phyloP scores from a whole-genome alignment of 257 asterid genomes.

The Ilex asprella region DNA sequence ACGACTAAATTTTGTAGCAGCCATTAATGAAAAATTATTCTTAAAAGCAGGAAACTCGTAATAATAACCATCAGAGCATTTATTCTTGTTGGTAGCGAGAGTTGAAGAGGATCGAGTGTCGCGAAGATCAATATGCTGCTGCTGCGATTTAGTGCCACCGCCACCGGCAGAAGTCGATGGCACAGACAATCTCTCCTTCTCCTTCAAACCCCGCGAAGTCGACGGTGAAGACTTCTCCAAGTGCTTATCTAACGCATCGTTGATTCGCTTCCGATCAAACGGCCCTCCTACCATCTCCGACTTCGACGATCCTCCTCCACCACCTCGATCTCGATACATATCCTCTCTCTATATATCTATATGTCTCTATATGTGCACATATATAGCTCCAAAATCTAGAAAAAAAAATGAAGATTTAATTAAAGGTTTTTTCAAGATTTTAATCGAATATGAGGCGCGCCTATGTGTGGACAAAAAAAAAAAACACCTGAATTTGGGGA shows the following conservation, averaged over 20 bases:
- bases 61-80: conserved; percentile 31
- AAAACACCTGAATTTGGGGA: too few species aligned
- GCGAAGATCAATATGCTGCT: too few species aligned
- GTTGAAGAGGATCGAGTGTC: conserved; percentile 16
- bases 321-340: conserved; percentile 71
- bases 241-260: conserved; percentile 89
- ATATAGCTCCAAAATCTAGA: too few species aligned
- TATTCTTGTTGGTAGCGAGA: conserved; percentile 27
- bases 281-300: conserved; percentile 49
- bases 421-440: conserved; percentile 46
- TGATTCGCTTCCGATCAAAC: conserved; percentile 94
- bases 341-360: background rate
- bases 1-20: too few species aligned
- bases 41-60: too few species aligned
- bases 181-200: conserved; percentile 33
- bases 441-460: background rate
- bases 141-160: conserved; percentile 21
- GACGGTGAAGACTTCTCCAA: conserved; percentile 89
- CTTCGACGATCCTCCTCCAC: conserved; percentile 59
- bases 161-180: conserved; percentile 49
- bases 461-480: too few species aligned
- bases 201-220: conserved; percentile 50
- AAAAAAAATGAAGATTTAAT: background rate
- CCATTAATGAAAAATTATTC: too few species aligned
- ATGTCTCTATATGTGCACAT: background rate